Evolutionary conservation across 1,139 yeast species (phyloP), one percentile per base, ranked within the genome.

Genomic region (Hyphopichia wangnamkhiaoensis): DNA sequence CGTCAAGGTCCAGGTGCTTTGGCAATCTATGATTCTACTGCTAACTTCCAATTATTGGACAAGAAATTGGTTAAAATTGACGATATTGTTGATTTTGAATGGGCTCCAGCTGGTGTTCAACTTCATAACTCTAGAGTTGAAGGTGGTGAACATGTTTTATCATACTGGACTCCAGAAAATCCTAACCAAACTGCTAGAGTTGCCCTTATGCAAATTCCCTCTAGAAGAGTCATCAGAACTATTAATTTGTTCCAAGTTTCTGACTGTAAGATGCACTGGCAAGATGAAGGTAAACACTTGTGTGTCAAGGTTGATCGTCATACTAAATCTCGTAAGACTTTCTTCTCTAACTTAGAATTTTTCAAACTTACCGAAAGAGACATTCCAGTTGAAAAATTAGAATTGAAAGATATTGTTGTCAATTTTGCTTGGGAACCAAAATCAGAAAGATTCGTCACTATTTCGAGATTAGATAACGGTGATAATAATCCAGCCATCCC

Each of bases 271-370:
- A 72, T 94, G 74, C 91, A 84, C 74, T 94, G 99, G 99, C 98
- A 93, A 67, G 84, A 82, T 49, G 83, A 86, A 53, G 91, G 90
- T 47, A 83, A 82, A 55, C 84, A 73, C 65, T 71, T 94, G 61
- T 88, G 96, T 72, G 95, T 91, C 59, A 90, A 88, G 72, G 97
- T 94, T 50, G 97, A 91, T 63, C 89, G 98, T 70, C 96, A 90
- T 67, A 89, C 97, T 42, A 93, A 93, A 68, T 85, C 96, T 37
- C 89, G 87, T 65, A 94, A 94, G 76, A 87, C 96, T 17, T 68
- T 85, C 40, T 91, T 88, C 76, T 84, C 97, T 46, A 90, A 90
- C 61, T 77, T 94, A 65, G 98, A 94, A 68, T 86, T 94, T 58
- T 90, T 93, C 79, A 85, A 88, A 59, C 68, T 89, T 44, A 74